Conservation (phyloP, 768 basidiomycete genomes). For the Kwoniella dejecticola region DNA sequence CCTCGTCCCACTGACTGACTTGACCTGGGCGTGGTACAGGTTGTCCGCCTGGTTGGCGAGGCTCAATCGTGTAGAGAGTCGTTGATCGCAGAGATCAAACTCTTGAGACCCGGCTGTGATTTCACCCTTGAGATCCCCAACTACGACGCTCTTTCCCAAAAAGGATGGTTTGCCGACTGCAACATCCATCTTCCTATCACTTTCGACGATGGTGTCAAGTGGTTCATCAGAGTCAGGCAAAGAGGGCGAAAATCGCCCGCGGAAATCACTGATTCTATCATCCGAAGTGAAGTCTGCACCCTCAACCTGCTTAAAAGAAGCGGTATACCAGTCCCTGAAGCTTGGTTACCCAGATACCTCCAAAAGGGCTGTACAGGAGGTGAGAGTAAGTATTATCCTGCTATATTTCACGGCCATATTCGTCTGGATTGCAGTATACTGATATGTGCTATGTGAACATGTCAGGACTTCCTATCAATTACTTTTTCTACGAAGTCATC, state of each 20-base stretch:
- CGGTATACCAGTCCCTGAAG: slow-evolving; percentile 8
- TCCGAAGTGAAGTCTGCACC: slow-evolving; percentile 6
- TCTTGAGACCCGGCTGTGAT: slow-evolving; percentile 6
- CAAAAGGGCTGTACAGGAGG: no score
- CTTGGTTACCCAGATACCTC: background rate
- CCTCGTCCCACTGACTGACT: no score
- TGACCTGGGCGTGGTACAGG: background rate
- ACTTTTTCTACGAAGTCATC: slow-evolving; percentile 10
- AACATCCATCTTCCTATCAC: slow-evolving; percentile 7
- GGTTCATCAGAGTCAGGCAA: slow-evolving; percentile 19
- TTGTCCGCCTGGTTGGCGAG: background rate
- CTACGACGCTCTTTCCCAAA: background rate
- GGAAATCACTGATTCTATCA: background rate
- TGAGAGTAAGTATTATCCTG: background rate
- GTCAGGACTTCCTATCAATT: background rate
- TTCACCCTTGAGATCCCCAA: slow-evolving; percentile 4
- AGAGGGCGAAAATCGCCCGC: no score
- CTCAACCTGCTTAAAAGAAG: background rate
- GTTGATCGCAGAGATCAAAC: background rate
- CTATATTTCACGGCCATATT: background rate
- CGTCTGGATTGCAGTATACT: no score
- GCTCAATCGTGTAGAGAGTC: background rate
- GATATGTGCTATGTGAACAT: no score
- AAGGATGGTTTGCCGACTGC: background rate
- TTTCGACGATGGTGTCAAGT: slow-evolving; percentile 25